These are phyloP conservation scores for Rhynchospora breviuscula DNA, from an alignment of 176 grass and related monocot genomes.

Conservation along the genomic window DNA sequence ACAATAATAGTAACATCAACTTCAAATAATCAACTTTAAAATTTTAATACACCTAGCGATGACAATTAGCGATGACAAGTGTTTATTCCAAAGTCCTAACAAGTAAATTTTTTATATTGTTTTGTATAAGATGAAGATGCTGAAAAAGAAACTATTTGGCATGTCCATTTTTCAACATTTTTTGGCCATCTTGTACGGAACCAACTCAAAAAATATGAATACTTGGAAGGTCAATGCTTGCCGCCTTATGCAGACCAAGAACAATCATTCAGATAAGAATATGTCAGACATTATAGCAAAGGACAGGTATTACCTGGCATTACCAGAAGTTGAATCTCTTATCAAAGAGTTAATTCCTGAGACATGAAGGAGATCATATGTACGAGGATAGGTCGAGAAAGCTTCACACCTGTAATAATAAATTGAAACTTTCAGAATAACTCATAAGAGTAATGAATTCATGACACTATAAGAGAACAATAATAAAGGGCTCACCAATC, in stretches of 20 bases:
- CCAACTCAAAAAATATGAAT: neutral
- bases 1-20: no score
- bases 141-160: neutral
- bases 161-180: neutral
- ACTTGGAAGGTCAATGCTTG: neutral
- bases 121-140: neutral
- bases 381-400: slow-evolving; percentile 94
- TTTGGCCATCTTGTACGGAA: neutral
- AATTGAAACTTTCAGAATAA: neutral
- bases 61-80: no score
- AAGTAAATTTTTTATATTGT: neutral
- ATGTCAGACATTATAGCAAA: neutral
- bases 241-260: neutral
- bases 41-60: no score
- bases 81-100: no score
- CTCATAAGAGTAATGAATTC: neutral
- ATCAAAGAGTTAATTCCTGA: slow-evolving; percentile 69
- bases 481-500: slow-evolving; percentile 53
- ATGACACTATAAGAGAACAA: neutral
- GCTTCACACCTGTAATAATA: slow-evolving; percentile 71
- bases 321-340: slow-evolving; percentile 42
- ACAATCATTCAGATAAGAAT: neutral
- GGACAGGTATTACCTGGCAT: slow-evolving; percentile 46
- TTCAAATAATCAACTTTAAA: no score
- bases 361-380: slow-evolving; percentile 88